These are phyloP conservation scores for Kwoniella bestiolae DNA, from an alignment of 768 basidiomycete species.

Conservation along the genomic window DNA sequence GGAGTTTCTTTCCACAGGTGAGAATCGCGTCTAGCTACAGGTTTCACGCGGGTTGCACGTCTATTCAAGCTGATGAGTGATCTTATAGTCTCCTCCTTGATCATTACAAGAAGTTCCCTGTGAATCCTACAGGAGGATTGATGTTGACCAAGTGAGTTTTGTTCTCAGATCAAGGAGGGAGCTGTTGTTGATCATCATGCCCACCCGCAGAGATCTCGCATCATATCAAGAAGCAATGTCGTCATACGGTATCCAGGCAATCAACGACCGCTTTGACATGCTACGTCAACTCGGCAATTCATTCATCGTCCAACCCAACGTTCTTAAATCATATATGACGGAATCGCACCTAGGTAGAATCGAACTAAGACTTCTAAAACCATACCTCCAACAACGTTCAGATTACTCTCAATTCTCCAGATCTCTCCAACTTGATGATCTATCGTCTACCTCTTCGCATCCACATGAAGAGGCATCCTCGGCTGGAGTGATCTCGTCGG, in stretches of 20 bases:
- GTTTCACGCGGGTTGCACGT: no score
- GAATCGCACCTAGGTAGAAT: slow-evolving; percentile 92
- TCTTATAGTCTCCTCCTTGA: slow-evolving; percentile 89
- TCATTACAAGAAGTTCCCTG: slow-evolving; percentile 93
- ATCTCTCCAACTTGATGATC: slow-evolving; percentile 49
- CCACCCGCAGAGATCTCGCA: slow-evolving; percentile 85
- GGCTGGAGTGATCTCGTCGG: no score
- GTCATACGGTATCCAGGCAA: slow-evolving; percentile 77
- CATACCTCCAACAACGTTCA: slow-evolving; percentile 85
- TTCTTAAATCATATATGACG: slow-evolving; percentile 91
- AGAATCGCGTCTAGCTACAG: neutral
- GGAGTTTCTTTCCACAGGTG: slow-evolving; percentile 92
- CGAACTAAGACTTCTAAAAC: slow-evolving; percentile 80
- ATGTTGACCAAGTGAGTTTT: slow-evolving; percentile 90
- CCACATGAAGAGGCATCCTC: no score
- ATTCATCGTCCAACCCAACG: slow-evolving; percentile 94
- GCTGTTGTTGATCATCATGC: no score
- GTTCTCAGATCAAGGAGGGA: no score
- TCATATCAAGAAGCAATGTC: slow-evolving; percentile 89
- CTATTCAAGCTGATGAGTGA: no score
- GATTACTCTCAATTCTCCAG: slow-evolving; percentile 79
- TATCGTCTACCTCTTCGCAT: slow-evolving; percentile 15
- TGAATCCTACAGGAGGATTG: slow-evolving; percentile 92
- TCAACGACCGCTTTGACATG: slow-evolving; percentile 96
- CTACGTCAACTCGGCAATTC: slow-evolving; percentile 95